Evolutionary conservation across 305 asterid species (phyloP), one percentile per base, ranked within the genome.

Genomic region (Plantago lanceolata): DNA sequence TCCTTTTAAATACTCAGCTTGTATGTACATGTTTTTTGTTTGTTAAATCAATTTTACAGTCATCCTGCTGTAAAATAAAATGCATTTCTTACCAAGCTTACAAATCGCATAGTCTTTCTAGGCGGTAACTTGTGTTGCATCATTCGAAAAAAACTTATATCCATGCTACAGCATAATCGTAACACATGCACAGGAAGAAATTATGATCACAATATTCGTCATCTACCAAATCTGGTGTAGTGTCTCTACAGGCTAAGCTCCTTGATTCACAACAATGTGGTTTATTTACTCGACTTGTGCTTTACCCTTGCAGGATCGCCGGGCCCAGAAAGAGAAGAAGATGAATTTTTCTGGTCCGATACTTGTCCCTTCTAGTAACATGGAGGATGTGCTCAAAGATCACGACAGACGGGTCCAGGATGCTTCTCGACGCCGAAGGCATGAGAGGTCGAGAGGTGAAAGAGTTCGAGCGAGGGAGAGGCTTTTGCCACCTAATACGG

Each of bases 391-490:
- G 79, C 91, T 90, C 47, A 88, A 80, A 77, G 97, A 90, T 65
- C 95, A 90, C 5, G 97, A 90, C 60, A 91, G 87, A n/a, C 81
- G 86, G 66, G 79, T 90, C 70, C 89, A 86, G 70, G 94, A 88
- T 76, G 89, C 84, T 37, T 89, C 88, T 63, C 86, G 97, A 19
- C 78, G 91, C 19, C 44, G 81, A 37, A 84, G 94, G 89, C 61
- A 76, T 12, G 90, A 83, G 64, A 89, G 79, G 74, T 63, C 76
- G 3, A 73, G 83, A 76, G 68, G 45, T 14, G 83, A 79, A 71
- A 71, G 75, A 73, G 61, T 63, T 54, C 81, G 76, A 40, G 78
- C 77, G 33, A 83, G 79, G 33, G 77, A 67, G 64, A 54, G 35
- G 71, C 78, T 61, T 31, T 59, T 57, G 29, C 57, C 75, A 40